Conservation (phyloP, 305 asterid species). For the Fraxinus nigra region DNA sequence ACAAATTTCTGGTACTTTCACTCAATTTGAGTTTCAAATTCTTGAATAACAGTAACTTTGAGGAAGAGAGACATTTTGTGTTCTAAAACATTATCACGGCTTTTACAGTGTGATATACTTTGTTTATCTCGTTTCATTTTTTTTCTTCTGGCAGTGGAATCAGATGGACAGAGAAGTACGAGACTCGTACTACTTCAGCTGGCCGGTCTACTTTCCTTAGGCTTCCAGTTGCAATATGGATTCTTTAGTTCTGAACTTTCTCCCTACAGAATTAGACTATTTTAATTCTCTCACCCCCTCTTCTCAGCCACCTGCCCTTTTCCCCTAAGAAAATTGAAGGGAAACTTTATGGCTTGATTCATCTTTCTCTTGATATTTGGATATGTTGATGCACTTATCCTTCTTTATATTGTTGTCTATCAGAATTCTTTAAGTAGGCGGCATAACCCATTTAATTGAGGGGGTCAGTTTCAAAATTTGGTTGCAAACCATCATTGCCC, state of each 20-base stretch:
- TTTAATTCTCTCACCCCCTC: background rate
- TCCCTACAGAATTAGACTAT: background rate
- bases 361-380: background rate
- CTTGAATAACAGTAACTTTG: background rate
- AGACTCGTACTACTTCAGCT: constrained; percentile 78
- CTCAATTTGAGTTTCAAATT: constrained; percentile 4
- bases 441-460: background rate
- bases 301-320: background rate
- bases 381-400: background rate
- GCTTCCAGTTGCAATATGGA: background rate
- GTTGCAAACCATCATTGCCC: background rate
- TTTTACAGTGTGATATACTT: background rate
- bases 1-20: constrained; percentile 62
- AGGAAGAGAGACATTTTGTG: background rate
- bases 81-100: background rate
- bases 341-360: background rate
- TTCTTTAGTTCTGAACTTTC: background rate
- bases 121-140: constrained; percentile 21
- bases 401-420: background rate
- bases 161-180: constrained; percentile 50
- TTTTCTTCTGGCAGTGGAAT: constrained; percentile 68
- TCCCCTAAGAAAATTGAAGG: background rate
- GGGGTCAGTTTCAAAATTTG: too few relatives aligned
- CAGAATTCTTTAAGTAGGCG: background rate
- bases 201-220: constrained; percentile 89